Percentiles rank a stretch among this genome's conserved stretches.
These are phyloP conservation scores for Hemisphaericaspora lyxosophila DNA, from an alignment of 1,139 yeast species.

Conservation along the genomic window DNA sequence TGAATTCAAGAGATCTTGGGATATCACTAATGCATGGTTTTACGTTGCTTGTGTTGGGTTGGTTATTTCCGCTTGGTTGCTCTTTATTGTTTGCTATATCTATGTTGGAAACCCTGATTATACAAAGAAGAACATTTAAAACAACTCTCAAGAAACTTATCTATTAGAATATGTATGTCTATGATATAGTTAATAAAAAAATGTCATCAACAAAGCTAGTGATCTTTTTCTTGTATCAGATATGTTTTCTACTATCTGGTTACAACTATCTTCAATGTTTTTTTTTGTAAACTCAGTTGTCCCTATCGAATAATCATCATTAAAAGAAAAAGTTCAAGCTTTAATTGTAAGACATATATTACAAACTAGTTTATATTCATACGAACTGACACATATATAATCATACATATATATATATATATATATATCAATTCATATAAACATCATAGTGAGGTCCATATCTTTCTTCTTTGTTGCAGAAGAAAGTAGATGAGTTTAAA, in stretches of 20 bases:
- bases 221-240: constrained; percentile 9
- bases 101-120: constrained; percentile 38
- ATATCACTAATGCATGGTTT: constrained; percentile 90
- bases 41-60: constrained; percentile 70
- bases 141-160: constrained; percentile 17
- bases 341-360: neutral
- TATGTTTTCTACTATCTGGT: constrained; percentile 18
- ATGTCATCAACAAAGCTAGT: neutral
- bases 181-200: neutral
- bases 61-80: constrained; percentile 74
- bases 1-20: constrained; percentile 93
- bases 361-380: neutral
- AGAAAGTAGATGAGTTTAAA: neutral
- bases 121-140: constrained; percentile 29
- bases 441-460: too few relatives aligned
- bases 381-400: neutral
- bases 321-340: neutral
- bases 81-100: constrained; percentile 68
- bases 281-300: constrained; percentile 31
- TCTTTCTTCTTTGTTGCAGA: too few relatives aligned
- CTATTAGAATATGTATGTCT: neutral
- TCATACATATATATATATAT: constrained; percentile 1
- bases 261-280: constrained; percentile 19
- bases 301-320: constrained; percentile 32
- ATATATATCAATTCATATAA: constrained; percentile 1